A percentile compares a stretch with the other conserved stretches of the same genome.
Evolutionary conservation across 116 monocot genomes (phyloP).

Genomic region (Zostera marina): DNA sequence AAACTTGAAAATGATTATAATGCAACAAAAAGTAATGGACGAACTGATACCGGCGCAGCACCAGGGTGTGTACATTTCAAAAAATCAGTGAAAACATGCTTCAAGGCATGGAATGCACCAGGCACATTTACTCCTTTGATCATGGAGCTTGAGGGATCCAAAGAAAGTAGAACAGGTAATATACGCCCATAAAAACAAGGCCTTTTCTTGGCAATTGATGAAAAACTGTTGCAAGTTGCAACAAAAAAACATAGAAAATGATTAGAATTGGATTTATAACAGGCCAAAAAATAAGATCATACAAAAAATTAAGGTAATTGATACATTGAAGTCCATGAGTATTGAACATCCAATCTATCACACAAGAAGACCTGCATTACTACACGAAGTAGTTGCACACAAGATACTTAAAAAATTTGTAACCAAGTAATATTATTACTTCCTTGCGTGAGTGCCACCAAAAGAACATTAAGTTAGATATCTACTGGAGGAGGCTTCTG

Average conservation of each 20-base stretch:
- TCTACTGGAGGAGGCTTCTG: no score
- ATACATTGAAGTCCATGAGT: no score
- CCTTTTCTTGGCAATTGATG: constrained; percentile 75
- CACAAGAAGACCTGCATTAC: no score
- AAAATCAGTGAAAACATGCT: constrained; percentile 67
- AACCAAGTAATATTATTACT: no score
- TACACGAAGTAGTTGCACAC: no score
- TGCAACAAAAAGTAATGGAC: neutral
- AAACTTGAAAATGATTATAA: neutral
- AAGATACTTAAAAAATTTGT: no score
- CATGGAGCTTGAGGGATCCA: constrained; percentile 64
- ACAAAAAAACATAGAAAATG: neutral
- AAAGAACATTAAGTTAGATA: no score
- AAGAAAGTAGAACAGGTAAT: constrained; percentile 66
- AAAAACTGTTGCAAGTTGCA: constrained; percentile 55
- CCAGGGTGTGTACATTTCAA: constrained; percentile 81
- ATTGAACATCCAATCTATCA: no score
- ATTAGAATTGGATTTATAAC: neutral
- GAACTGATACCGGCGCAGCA: constrained; percentile 69
- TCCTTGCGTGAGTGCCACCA: no score
- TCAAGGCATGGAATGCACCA: constrained; percentile 81
- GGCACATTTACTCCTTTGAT: constrained; percentile 52
- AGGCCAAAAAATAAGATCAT: neutral
- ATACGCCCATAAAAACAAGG: constrained; percentile 92
- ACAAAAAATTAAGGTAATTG: no score